phyloP scores from a whole-genome alignment of 1,139 yeast genomes.

The Wickerhamiella pararugosa region DNA sequence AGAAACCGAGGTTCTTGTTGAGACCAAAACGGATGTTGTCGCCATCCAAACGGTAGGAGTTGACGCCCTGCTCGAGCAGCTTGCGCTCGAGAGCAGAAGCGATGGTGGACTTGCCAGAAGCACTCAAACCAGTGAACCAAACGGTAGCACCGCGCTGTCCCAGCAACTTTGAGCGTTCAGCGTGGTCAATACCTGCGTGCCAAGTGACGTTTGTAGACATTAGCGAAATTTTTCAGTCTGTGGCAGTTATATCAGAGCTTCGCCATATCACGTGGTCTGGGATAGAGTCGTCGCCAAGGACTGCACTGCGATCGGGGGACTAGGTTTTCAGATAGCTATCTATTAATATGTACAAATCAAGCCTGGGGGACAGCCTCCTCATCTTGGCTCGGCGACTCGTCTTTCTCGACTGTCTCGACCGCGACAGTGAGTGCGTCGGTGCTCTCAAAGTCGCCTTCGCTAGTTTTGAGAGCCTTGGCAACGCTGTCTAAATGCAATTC shows the following conservation, averaged over 20 bases:
- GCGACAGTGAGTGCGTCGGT: no score
- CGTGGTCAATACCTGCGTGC: slow-evolving; percentile 80
- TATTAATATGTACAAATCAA: neutral
- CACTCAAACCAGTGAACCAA: slow-evolving; percentile 92
- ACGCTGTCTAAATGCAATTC: neutral
- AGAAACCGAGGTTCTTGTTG: slow-evolving; percentile 86
- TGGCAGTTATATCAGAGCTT: neutral
- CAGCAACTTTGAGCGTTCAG: slow-evolving; percentile 55
- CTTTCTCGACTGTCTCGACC: neutral
- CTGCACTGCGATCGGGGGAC: neutral
- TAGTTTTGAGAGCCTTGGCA: no score
- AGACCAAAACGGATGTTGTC: slow-evolving; percentile 89
- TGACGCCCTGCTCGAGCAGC: slow-evolving; percentile 43
- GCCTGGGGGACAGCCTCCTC: neutral
- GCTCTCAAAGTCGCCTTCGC: no score
- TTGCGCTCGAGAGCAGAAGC: slow-evolving; percentile 89
- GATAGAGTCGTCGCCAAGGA: neutral
- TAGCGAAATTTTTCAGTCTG: neutral
- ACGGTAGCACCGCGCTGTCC: slow-evolving; percentile 80
- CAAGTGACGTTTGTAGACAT: slow-evolving; percentile 96
- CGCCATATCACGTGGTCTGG: neutral
- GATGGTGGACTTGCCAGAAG: slow-evolving; percentile 84
- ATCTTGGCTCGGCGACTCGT: neutral
- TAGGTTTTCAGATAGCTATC: neutral
- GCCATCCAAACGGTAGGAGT: slow-evolving; percentile 84